phyloP scores from a whole-genome alignment of 2,329 filamentous ascomycete genomes.

The Tolypocladium paradoxum region DNA sequence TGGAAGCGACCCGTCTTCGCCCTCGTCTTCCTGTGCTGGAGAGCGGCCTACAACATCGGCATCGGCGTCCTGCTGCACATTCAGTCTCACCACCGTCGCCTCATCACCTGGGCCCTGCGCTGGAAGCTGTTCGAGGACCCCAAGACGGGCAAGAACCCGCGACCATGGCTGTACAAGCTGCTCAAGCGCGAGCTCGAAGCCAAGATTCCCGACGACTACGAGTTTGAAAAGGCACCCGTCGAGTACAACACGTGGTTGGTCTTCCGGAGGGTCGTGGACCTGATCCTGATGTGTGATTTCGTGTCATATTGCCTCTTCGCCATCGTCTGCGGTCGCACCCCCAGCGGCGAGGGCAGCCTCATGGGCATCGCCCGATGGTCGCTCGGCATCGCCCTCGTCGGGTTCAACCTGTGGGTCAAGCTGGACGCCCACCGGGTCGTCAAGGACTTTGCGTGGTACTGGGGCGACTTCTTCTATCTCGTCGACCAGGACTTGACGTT shows the following conservation, averaged over 20 bases:
- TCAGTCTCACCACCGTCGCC: constrained; percentile 79
- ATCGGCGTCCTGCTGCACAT: constrained; percentile 82
- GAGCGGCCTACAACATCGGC: constrained; percentile 83
- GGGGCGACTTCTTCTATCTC: constrained; percentile 98
- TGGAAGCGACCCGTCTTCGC: constrained; percentile 72
- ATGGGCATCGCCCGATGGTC: constrained; percentile 69
- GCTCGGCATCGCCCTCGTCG: constrained; percentile 65
- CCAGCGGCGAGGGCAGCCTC: constrained; percentile 57
- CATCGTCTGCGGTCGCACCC: constrained; percentile 70
- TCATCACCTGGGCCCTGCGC: constrained; percentile 81
- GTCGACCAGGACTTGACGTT: constrained; percentile 97
- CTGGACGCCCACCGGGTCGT: constrained; percentile 94
- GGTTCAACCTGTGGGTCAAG: constrained; percentile 98
- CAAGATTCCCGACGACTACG: constrained; percentile 90
- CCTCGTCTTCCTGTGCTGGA: constrained; percentile 81
- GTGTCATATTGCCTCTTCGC: constrained; percentile 94
- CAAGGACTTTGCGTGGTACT: constrained; percentile 99
- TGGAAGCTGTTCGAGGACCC: constrained; percentile 81
- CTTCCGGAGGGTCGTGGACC: constrained; percentile 87
- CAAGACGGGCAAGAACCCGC: constrained; percentile 66
- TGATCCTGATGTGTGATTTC: constrained; percentile 99
- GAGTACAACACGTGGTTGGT: constrained; percentile 99
- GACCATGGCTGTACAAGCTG: constrained; percentile 70
- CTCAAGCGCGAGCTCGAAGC: constrained; percentile 86
- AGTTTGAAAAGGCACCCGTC: constrained; percentile 82